Evolutionary conservation across 2,329 filamentous ascomycete species (phyloP).

Genomic region (Diaporthe amygdali): DNA sequence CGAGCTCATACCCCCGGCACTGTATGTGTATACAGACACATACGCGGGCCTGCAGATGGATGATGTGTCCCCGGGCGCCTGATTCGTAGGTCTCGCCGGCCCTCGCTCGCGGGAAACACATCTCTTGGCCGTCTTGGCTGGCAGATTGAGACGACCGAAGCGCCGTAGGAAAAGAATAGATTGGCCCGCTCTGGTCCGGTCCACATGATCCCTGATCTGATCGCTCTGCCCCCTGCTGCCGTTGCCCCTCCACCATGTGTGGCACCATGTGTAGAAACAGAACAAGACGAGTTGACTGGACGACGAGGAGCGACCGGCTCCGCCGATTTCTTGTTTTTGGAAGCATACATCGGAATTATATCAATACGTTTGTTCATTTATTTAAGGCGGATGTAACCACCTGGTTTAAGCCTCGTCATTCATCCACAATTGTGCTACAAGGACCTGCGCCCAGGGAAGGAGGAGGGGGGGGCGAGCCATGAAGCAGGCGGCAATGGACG

Average conservation of each 20-base stretch:
- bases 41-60: too few species aligned
- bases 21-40: too few species aligned
- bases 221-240: background rate
- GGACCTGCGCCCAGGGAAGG: too few species aligned
- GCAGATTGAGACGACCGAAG: background rate
- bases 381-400: background rate
- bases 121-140: constrained; percentile 9
- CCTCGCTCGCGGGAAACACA: background rate
- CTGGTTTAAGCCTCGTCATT: background rate
- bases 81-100: background rate
- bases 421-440: background rate
- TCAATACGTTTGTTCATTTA: background rate
- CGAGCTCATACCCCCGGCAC: too few species aligned
- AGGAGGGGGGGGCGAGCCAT: background rate
- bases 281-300: background rate
- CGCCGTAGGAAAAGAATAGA: background rate
- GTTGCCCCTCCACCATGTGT: background rate
- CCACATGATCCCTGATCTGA: background rate
- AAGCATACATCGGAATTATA: background rate
- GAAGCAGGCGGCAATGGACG: background rate
- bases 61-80: background rate
- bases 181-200: background rate
- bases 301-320: background rate
- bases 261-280: too few species aligned
- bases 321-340: background rate